A percentile compares a stretch with the other conserved stretches of the same genome.
These are phyloP conservation scores for Suillus plorans DNA, from an alignment of 768 basidiomycete genomes.

Conservation along the genomic window DNA sequence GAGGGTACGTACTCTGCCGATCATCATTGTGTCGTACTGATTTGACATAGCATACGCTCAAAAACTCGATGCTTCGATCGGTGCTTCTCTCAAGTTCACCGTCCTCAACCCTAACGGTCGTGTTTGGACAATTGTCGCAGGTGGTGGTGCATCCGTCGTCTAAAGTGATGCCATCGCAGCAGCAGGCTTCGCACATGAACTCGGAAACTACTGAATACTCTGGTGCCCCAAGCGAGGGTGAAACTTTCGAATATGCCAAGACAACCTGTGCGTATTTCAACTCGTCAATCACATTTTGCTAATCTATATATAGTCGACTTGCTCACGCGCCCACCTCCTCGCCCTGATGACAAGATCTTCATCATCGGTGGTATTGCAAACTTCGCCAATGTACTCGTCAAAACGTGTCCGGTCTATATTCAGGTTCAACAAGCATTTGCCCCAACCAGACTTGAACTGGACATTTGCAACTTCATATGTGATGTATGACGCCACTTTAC, in stretches of 20 bases:
- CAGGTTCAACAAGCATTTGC: no score
- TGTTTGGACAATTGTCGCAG: constrained; percentile 99
- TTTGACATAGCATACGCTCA: constrained; percentile 79
- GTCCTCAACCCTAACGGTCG: constrained; percentile 94
- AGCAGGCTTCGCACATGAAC: constrained; percentile 93
- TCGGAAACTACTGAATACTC: constrained; percentile 95
- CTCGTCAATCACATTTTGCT: constrained; percentile 5
- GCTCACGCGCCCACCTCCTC: constrained; percentile 81
- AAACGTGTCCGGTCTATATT: no score
- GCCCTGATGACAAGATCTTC: constrained; percentile 91
- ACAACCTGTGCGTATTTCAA: constrained; percentile 71
- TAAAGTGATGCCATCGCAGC: constrained; percentile 82
- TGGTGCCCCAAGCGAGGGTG: constrained; percentile 95
- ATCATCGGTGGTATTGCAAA: constrained; percentile 99
- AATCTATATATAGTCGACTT: constrained; percentile 56
- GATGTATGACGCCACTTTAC: no score
- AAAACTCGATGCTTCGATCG: constrained; percentile 95
- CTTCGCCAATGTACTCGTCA: no score
- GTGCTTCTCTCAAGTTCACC: constrained; percentile 97
- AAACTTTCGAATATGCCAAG: constrained; percentile 99
- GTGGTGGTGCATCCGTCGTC: constrained; percentile 81
- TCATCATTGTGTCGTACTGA: not conserved
- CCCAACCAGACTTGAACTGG: no score
- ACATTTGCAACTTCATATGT: no score
- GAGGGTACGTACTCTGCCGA: constrained; percentile 40